A percentile compares a stretch with the other conserved stretches of the same genome.
Conservation (phyloP, 176 grass and related monocot genomes). For the Tillandsia fasciculata region DNA sequence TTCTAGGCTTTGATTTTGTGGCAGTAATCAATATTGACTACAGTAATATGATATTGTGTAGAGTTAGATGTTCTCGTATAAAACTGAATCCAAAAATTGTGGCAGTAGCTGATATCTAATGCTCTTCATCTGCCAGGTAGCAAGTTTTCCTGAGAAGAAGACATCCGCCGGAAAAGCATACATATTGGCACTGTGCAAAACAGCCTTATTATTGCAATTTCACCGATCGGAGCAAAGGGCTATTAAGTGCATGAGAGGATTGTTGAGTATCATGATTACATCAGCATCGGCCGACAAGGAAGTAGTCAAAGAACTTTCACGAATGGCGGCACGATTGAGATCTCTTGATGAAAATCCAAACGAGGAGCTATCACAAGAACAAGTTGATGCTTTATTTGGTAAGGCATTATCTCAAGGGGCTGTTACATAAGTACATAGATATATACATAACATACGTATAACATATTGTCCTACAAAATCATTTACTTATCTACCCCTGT, state of each 20-base stretch:
- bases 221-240: conserved; percentile 64
- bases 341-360: conserved; percentile 48
- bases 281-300: conserved; percentile 47
- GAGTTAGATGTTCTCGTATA: too few relatives aligned
- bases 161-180: conserved; percentile 72
- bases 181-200: conserved; percentile 45
- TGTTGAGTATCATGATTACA: conserved; percentile 36
- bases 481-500: too few relatives aligned
- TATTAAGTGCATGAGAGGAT: conserved; percentile 75
- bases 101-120: conserved; percentile 18
- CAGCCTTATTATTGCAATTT: conserved; percentile 50
- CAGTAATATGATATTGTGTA: too few relatives aligned
- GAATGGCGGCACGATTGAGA: conserved; percentile 58
- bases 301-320: conserved; percentile 56
- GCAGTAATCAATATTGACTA: background rate
- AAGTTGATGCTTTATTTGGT: conserved; percentile 44
- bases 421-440: too few relatives aligned
- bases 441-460: too few relatives aligned
- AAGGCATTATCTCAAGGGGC: background rate
- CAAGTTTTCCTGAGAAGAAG: conserved; percentile 58
- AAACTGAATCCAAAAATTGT: too few relatives aligned
- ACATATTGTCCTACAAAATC: too few relatives aligned
- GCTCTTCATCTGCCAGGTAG: conserved; percentile 45
- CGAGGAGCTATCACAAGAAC: conserved; percentile 48
- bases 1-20: conserved; percentile 2